Evolutionary conservation across 768 basidiomycete species (phyloP).

Genomic region (Lentinula aciculospora): DNA sequence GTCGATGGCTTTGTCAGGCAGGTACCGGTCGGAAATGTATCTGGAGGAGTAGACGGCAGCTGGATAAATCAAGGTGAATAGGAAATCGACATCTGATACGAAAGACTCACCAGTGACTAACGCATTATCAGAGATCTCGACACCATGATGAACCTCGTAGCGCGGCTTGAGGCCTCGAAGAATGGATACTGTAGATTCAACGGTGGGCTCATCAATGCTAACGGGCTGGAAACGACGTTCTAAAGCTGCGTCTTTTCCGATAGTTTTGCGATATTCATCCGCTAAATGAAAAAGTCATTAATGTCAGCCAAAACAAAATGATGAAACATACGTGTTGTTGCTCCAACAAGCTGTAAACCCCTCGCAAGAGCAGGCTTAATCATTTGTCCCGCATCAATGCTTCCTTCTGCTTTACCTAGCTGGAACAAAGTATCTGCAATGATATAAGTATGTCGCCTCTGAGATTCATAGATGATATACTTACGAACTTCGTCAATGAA

Average conservation of each 20-base stretch:
- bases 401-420: slow-evolving; percentile 87
- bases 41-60: slow-evolving; percentile 82
- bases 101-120: slow-evolving; percentile 69
- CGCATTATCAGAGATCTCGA: slow-evolving; percentile 84
- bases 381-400: slow-evolving; percentile 90
- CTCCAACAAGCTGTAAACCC: slow-evolving; percentile 84
- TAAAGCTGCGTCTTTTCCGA: slow-evolving; percentile 87
- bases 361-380: slow-evolving; percentile 88
- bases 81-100: neutral
- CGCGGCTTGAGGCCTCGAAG: slow-evolving; percentile 78
- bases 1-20: slow-evolving; percentile 91
- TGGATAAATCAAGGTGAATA: slow-evolving; percentile 16
- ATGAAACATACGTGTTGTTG: slow-evolving; percentile 68
- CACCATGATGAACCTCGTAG: slow-evolving; percentile 92
- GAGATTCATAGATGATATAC: slow-evolving; percentile 22
- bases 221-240: slow-evolving; percentile 91
- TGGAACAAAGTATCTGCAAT: slow-evolving; percentile 70
- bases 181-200: slow-evolving; percentile 81
- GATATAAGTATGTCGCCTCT: neutral
- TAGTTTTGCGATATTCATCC: slow-evolving; percentile 88
- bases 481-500: slow-evolving; percentile 93
- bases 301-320: neutral
- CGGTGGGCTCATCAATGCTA: slow-evolving; percentile 81
- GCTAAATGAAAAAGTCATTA: slow-evolving; percentile 34
- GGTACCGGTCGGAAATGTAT: slow-evolving; percentile 82